phyloP scores from a whole-genome alignment of 768 basidiomycete species.

The Rhizopogon vesiculosus region DNA sequence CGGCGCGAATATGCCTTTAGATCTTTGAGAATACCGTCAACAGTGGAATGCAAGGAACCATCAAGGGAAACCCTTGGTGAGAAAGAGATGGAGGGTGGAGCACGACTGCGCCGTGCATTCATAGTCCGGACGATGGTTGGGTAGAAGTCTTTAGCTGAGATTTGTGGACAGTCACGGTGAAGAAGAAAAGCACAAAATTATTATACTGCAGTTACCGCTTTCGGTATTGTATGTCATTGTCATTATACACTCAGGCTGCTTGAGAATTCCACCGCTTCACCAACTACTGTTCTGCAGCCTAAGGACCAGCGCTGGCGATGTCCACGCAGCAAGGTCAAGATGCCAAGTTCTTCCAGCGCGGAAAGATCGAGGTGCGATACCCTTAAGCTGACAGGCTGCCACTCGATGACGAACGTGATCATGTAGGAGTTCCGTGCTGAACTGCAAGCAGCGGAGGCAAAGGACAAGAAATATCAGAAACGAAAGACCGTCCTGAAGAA shows the following conservation, averaged over 20 bases:
- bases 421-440: constrained; percentile 84
- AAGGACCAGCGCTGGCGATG: constrained; percentile 23
- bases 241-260: no score
- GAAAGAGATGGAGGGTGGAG: constrained; percentile 7
- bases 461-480: constrained; percentile 95
- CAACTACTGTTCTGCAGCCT: background rate
- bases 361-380: constrained; percentile 79
- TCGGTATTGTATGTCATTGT: background rate
- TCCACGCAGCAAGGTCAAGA: constrained; percentile 67
- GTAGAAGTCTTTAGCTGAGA: background rate
- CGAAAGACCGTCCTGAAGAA: constrained; percentile 95
- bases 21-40: constrained; percentile 59
- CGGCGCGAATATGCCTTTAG: constrained; percentile 52
- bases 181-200: no score
- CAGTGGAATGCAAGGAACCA: constrained; percentile 25
- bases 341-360: constrained; percentile 88
- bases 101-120: constrained; percentile 6
- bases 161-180: no score
- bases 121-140: constrained; percentile 1
- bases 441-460: constrained; percentile 84
- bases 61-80: constrained; percentile 14
- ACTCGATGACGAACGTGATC: constrained; percentile 12
- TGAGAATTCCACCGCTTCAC: background rate
- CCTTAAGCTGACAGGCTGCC: constrained; percentile 1
- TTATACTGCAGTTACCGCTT: background rate